These are phyloP conservation scores for Metarhizium sp. DNA, from an alignment of 2,329 filamentous ascomycete genomes.

Conservation along the genomic window DNA sequence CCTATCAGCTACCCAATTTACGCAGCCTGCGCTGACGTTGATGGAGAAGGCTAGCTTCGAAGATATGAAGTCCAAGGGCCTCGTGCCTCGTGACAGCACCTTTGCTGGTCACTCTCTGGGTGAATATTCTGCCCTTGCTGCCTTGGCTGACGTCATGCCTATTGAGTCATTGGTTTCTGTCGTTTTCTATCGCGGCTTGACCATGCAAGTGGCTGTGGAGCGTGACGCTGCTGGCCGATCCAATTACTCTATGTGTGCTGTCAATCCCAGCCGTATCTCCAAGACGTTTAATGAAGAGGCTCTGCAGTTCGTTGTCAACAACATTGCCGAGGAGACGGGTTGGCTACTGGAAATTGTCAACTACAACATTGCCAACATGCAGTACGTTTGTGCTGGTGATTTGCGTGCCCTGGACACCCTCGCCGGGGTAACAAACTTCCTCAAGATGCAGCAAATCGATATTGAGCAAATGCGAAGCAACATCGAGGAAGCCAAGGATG, in stretches of 20 bases:
- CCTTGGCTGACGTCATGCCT: slow-evolving; percentile 97
- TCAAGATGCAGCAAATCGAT: slow-evolving; percentile 95
- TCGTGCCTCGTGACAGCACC: slow-evolving; percentile 91
- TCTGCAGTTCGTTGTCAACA: slow-evolving; percentile 92
- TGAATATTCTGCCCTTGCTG: slow-evolving; percentile 95
- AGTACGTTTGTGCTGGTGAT: slow-evolving; percentile 65
- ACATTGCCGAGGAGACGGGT: slow-evolving; percentile 83
- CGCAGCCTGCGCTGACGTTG: slow-evolving; percentile 88
- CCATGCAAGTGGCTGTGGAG: slow-evolving; percentile 98
- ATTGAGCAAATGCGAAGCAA: slow-evolving; percentile 87
- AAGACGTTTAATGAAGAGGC: slow-evolving; percentile 99
- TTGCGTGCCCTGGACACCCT: slow-evolving; percentile 62
- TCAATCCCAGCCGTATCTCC: slow-evolving; percentile 96
- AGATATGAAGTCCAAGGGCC: slow-evolving; percentile 95
- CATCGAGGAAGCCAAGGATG: slow-evolving; percentile 83
- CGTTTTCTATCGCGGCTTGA: slow-evolving; percentile 97
- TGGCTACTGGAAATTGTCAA: slow-evolving; percentile 99
- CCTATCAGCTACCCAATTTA: slow-evolving; percentile 96
- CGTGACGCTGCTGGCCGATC: slow-evolving; percentile 86
- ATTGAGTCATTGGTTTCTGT: slow-evolving; percentile 97
- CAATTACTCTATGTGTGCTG: slow-evolving; percentile 98
- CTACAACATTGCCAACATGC: slow-evolving; percentile 73
- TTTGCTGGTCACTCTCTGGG: slow-evolving; percentile 97
- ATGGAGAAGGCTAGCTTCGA: slow-evolving; percentile 99
- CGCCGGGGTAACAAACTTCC: slow-evolving; percentile 80